Base-by-base conservation (phyloP, 345 rosid genomes). In the Cardamine resedifolia region DNA sequence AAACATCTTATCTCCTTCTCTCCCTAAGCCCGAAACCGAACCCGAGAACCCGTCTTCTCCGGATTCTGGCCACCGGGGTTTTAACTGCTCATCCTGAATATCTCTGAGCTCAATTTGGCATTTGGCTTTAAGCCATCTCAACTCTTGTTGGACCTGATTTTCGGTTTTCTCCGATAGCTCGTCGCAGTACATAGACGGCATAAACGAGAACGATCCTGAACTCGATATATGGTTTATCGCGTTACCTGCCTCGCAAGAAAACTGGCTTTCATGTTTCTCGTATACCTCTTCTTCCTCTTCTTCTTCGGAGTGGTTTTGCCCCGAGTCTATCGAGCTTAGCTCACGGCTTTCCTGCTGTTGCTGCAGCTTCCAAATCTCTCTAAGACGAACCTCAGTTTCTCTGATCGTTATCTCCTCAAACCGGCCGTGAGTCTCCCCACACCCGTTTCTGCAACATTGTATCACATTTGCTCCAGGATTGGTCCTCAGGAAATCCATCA, bases 391-490 rank as follows among this genome's bases (percentile, higher is more conserved):
- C 83, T 71, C 79, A 76, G 84, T 88, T 83, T 16, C 85, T 71
- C 76, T 71, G 10, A 77, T 79, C 0, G 88, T 90, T 2, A 92
- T 83, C 87, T 96, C 97, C 70, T 90, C 98, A 59, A 96, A 92
- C 58, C 97, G 87, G 6, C 97, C 98, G 70, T 92, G 99, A 87
- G 90, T 83, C 19, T 90, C 90, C 28, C 95, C 88, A 31, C 97
- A 88, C 43, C 96, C 94, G 24, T 85, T 81, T 77, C 79, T 77
- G 47, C 95, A 88, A 66, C 93, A 84, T 51, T 87, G 92, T 65
- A 80, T 83, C 39, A 86, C 81, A 43, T 76, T 84, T 49, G 80
- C 85, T 71, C 51, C 73, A 26, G 41, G 94, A 85, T 30, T 84
- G 58, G 74, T 90, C 90, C 73, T 75, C 87, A 33, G 64, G 80